Evolutionary conservation across 345 rosid species (phyloP).

Genomic region (Anacardium occidentale): DNA sequence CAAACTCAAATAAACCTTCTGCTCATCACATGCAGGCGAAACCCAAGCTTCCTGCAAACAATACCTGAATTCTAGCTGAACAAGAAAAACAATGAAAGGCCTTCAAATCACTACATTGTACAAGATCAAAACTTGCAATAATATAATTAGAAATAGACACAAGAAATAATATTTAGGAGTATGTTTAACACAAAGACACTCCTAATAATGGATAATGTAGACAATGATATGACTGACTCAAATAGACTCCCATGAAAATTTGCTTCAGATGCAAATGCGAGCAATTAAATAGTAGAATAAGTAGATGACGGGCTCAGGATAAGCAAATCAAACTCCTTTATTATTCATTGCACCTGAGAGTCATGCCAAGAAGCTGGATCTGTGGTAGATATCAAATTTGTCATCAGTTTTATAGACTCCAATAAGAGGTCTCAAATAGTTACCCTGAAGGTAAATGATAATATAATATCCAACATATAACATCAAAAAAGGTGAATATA

Average conservation of each 20-base stretch:
- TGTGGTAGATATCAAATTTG: constrained; percentile 25
- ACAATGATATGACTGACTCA: not conserved
- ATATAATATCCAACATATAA: constrained; percentile 15
- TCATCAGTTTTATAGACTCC: constrained; percentile 23
- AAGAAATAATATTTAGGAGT: not conserved
- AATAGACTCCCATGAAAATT: not conserved
- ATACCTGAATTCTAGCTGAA: constrained; percentile 3
- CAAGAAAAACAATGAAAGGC: not conserved
- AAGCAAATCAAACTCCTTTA: constrained; percentile 10
- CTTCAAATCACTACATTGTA: not conserved
- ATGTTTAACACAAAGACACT: not conserved
- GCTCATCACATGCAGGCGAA: not conserved
- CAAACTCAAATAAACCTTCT: not conserved
- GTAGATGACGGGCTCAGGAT: constrained; percentile 9
- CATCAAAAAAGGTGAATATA: not conserved
- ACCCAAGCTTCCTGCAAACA: not conserved
- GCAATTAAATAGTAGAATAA: not conserved
- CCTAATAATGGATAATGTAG: not conserved
- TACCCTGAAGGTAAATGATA: constrained; percentile 16
- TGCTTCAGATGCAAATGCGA: not conserved
- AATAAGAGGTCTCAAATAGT: constrained; percentile 11
- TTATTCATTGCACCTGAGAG: constrained; percentile 5
- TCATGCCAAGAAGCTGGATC: constrained; percentile 29
- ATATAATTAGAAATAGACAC: not conserved
- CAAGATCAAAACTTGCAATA: not conserved